phyloP scores from a whole-genome alignment of 2,329 filamentous ascomycete species.

The Neodidymelliopsis sp. region DNA sequence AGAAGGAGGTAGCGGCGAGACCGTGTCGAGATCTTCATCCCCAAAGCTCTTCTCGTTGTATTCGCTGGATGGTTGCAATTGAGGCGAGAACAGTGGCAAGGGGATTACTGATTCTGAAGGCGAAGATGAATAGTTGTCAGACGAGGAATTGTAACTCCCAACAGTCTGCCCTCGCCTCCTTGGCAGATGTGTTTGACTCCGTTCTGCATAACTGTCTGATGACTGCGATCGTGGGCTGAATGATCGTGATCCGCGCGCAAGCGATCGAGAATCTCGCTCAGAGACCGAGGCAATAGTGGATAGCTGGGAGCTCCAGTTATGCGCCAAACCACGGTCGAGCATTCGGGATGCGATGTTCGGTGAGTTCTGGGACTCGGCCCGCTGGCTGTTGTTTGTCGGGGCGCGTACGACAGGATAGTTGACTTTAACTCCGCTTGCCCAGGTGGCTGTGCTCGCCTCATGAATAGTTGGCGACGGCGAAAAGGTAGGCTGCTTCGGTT shows the following conservation, averaged over 20 bases:
- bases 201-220: conserved; percentile 39
- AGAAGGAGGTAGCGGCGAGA: conserved; percentile 48
- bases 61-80: conserved; percentile 28
- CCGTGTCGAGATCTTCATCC: conserved; percentile 49
- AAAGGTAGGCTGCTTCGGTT: conserved; percentile 39
- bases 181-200: conserved; percentile 27
- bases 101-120: conserved; percentile 46
- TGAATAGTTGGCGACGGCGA: conserved; percentile 43
- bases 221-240: conserved; percentile 43
- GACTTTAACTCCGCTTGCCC: conserved; percentile 45
- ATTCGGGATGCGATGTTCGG: conserved; percentile 49
- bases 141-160: conserved; percentile 43
- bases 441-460: conserved; percentile 44
- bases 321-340: conserved; percentile 46
- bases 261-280: conserved; percentile 46
- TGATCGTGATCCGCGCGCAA: conserved; percentile 42
- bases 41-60: conserved; percentile 39
- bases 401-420: conserved; percentile 48
- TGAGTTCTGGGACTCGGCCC: conserved; percentile 44
- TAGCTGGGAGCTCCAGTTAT: conserved; percentile 51
- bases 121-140: conserved; percentile 41
- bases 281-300: conserved; percentile 49
- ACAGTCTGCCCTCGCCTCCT: conserved; percentile 44
- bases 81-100: conserved; percentile 45
- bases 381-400: conserved; percentile 47